Evolutionary conservation across 176 grass and related monocot species (phyloP).

Genomic region (Poa annua): DNA sequence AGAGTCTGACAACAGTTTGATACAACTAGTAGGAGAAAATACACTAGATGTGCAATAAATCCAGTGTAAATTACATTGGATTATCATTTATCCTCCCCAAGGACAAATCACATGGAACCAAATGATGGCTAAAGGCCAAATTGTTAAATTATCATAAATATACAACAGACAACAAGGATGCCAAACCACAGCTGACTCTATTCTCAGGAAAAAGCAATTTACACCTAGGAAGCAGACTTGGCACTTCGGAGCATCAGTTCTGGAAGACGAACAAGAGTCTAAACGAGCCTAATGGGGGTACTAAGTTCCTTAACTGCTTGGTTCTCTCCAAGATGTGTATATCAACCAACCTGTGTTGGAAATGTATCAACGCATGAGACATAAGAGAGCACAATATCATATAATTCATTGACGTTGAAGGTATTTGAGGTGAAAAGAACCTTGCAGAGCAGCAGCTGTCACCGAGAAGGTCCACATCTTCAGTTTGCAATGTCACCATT

Average conservation of each 20-base stretch:
- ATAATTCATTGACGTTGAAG: neutral
- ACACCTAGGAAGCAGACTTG: constrained; percentile 47
- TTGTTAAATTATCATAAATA: constrained; percentile 50
- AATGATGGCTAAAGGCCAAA: constrained; percentile 46
- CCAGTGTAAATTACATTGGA: too few species aligned
- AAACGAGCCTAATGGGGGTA: neutral
- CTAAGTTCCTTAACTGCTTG: constrained; percentile 38
- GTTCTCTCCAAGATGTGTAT: constrained; percentile 9
- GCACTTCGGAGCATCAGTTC: constrained; percentile 38
- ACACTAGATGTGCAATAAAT: neutral
- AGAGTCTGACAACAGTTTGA: neutral
- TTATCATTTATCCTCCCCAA: constrained; percentile 38
- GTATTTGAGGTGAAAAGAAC: constrained; percentile 13
- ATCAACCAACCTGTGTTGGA: neutral
- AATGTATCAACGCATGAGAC: constrained; percentile 2
- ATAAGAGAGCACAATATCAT: neutral
- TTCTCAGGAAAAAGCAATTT: constrained; percentile 49
- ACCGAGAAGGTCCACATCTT: constrained; percentile 28
- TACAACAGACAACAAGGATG: constrained; percentile 46
- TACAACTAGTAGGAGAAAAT: constrained; percentile 14
- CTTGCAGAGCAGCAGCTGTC: constrained; percentile 27
- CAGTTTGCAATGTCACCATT: constrained; percentile 70
- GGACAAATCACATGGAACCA: constrained; percentile 41
- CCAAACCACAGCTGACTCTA: constrained; percentile 44
- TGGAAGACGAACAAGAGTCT: constrained; percentile 35